Evolutionary conservation across 768 basidiomycete species (phyloP), one percentile per base, ranked within the genome.

Genomic region (Russula olivacea): DNA sequence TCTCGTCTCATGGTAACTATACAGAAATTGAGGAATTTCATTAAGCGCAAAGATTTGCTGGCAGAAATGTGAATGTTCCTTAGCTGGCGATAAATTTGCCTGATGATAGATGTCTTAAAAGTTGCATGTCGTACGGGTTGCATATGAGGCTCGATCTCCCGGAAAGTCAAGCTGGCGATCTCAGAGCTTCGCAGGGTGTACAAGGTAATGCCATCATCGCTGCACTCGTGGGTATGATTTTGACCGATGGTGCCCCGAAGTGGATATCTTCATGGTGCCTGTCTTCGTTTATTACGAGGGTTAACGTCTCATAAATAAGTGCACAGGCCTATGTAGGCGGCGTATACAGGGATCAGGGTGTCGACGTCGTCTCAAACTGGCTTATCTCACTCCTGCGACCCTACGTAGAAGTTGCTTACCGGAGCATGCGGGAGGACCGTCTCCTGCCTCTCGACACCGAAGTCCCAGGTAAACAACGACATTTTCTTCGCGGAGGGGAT

Each of bases 261-360:
- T 51, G 58, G 40, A 36, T 60, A 59, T 64, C 23, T 64, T 64
- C 32, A 60, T 59, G 59, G 63, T 64, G 55, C 30, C 15, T 3
- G 15, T 9, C 14, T 51, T 28, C 36, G 21, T 49, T n/a, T 11
- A 32, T 23, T 40, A n/a, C 8, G 41, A 47, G 10, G 21, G 57
- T 2, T 47, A 34, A 30, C 17, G 32, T 55, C 47, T 12, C 53
- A 51, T 54, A 10, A 59, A 34, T 21, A 3, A 9, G 1, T 32
- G 7, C 19, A 34, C 12, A 64, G 63, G 63, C 63, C 40, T 64
- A 60, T n/a, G 59, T 64, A 2, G 63, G 63, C 1, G 63, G 54
- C 6, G 19, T 64, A 12, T 64, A 60, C 48, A 64, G 41, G 25
- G 63, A 64, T 32, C 53, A 64, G 48, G 59, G 59, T 32, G 10